Evolutionary conservation across 108 stramenopile species (phyloP), one percentile per base, ranked within the genome.

Genomic region (Pseudonitzschia pungens): DNA sequence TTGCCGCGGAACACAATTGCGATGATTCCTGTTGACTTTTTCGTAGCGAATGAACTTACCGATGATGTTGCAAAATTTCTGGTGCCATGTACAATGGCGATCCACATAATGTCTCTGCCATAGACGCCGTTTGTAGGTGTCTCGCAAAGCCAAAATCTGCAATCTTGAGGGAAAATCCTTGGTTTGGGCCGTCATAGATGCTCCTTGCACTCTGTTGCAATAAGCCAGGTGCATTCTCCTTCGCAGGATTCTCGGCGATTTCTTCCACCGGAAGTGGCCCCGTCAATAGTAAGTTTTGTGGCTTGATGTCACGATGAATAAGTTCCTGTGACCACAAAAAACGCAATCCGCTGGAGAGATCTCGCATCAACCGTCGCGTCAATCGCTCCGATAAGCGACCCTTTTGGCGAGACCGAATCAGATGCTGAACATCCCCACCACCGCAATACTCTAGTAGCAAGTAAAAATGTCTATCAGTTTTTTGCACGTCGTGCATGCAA

Each of bases 111-210:
- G 98, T 99, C 83, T 98, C 97, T 18, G 98, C 98, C 82, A 99
- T 73, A 1, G 94, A 90, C 8, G 91, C 87, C 31, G 87, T 84
- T 63, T 90, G 84, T 29, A 99, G 80, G 72, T 98, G 96, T 22
- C 97, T 68, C 1, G 97, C 98, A 82, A 99, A 99, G 6, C 98
- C 98, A 89, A 99, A 99, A 81, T 99, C 98, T 0, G 96, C 98
- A 80, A 97, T 96, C 73, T 98, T 96, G 3, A 98, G 74, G 32
- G 80, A 69, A 66, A 93, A 93, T 22, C 81, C 69, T 18, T 72
- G 72, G 14, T 62, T 76, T 69, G 56, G 65, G 26, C 20, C 22
- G 54, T 55, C 54, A 10, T 55, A 20, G 54, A 55, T 55, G 54
- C 54, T 24, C 20, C 24, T 10, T 1, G 5, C n/a, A 4, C 4